Base-by-base conservation (phyloP, 768 basidiomycete species). In the Tricholoma terreum region DNA sequence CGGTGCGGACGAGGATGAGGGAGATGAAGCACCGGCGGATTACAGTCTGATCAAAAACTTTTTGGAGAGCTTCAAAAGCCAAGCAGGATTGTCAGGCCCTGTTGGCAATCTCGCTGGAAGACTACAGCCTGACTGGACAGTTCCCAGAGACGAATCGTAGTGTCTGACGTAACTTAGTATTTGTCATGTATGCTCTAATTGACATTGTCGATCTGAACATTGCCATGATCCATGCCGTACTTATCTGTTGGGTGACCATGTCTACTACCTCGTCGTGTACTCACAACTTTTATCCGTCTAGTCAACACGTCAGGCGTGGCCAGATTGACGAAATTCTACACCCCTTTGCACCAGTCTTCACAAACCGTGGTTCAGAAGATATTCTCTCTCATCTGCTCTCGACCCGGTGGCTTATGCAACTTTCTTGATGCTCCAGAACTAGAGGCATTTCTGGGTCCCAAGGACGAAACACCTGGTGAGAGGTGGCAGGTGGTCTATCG, bases 21-120 rank as follows among this genome's bases (percentile, higher is more conserved):
- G 77, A 27, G 46, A n/a, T 49, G 75, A 75, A 42, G 78, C 72
- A n/a, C 77, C 78, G 35, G 78, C 84, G 66, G 93, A 99, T 69
- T 97, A 95, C 71, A 86, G 86, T 63, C 74, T 98, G 65, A 96
- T 98, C 77, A 96, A 93, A 74, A 96, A 97, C 71, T 94, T 99
- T 71, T 72, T 98, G 71, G 94, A 97, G 75, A 96, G 94, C 71
- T 98, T 92, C 78, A 93, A 92, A 69, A 87, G 87, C 60, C 97
- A 99, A 67, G 89, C 69, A 7, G 97, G 97, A 21, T 72, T 91
- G 50, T 84, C 91, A 22, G 97, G 97, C 1, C 97, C 95, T 21
- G 95, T 97, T 12, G 82, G 95, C 53, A 97, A 87, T 67, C 75
- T 99, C 45, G 90, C 87, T 40, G 92, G 97, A 38, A 78, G 94